phyloP scores from a whole-genome alignment of 148 eudicot species.

The Chenopodium formosanum region DNA sequence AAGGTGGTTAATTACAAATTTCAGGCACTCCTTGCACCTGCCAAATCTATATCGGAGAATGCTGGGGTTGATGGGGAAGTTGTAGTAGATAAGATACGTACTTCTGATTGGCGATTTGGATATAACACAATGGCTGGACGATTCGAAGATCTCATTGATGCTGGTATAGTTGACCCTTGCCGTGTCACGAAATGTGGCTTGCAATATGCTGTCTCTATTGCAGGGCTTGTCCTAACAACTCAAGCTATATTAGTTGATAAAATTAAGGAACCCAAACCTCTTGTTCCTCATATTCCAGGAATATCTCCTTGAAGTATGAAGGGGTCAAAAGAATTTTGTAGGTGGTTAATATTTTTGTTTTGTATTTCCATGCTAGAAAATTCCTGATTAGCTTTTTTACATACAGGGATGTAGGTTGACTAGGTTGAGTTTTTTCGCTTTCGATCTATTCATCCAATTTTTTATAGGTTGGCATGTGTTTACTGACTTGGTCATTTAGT shows the following conservation, averaged over 20 bases:
- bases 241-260: slow-evolving; percentile 83
- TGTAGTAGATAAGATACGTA: slow-evolving; percentile 60
- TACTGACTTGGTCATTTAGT: not conserved
- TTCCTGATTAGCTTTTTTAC: not conserved
- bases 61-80: slow-evolving; percentile 89
- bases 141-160: slow-evolving; percentile 78
- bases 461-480: slow-evolving; percentile 3
- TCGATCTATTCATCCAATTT: not conserved
- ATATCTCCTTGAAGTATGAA: slow-evolving; percentile 33
- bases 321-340: not conserved
- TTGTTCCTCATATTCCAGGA: slow-evolving; percentile 72
- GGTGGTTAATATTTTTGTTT: not conserved
- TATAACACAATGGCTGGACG: slow-evolving; percentile 73
- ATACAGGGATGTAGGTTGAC: not conserved
- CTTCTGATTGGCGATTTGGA: slow-evolving; percentile 60
- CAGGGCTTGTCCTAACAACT: slow-evolving; percentile 79
- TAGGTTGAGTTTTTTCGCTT: not conserved
- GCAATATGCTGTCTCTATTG: slow-evolving; percentile 84
- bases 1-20: slow-evolving; percentile 20
- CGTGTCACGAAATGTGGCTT: slow-evolving; percentile 75
- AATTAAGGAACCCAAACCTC: slow-evolving; percentile 56
- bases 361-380: not conserved
- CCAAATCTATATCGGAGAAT: slow-evolving; percentile 72
- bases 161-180: slow-evolving; percentile 86
- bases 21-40: slow-evolving; percentile 95